Evolutionary conservation across 768 basidiomycete species (phyloP), one percentile per base, ranked within the genome.

Genomic region (Gautieria morchelliformis): DNA sequence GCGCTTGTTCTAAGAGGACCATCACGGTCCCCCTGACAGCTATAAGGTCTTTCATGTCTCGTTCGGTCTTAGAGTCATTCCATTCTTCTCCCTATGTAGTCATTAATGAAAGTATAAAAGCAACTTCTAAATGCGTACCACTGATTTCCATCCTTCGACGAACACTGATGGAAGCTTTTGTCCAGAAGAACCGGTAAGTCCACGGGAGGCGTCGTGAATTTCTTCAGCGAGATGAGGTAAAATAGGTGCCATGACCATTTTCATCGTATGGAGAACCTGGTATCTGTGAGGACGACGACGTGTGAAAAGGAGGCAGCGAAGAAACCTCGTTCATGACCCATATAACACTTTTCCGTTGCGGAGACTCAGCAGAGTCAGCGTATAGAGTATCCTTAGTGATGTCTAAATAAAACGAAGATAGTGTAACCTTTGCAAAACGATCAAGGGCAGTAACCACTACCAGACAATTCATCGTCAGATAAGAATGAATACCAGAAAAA

Each of bases 211-310:
- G 67, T 74, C 70, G 63, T 89, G 78, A 56, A 94, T 81, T 68
- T 97, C 95, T 69, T 96, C 93, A 0, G 91, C 88, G 5, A 96
- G 78, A 65, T 95, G 89, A 9, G 95, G 95, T 2, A 91, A 74
- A 27, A 97, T 83, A 0, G 95, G 95, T 0, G 91, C 89, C 47
- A 93, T 73, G 2, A 91, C 76, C 3, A 76, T 77, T 1, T 81
- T 81, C 71, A 91, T 79, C 2, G 81, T 84, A 30, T 74, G 71
- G 51, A 94, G 69, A 40, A 84, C 74, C 89, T 93, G 9, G 39
- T 2, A 7, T 20, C 15, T 17, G 48, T 30, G 12, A 39, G 35
- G 9, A 41, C 15, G 42, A 48, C 45, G 14, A n/a, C 22, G 11
- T 45, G 59, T 12, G 48, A 37, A 8, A 14, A 1, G 20, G 9